These are phyloP conservation scores for Erythrobasidium yunnanense DNA, from an alignment of 768 basidiomycete species.

Conservation along the genomic window DNA sequence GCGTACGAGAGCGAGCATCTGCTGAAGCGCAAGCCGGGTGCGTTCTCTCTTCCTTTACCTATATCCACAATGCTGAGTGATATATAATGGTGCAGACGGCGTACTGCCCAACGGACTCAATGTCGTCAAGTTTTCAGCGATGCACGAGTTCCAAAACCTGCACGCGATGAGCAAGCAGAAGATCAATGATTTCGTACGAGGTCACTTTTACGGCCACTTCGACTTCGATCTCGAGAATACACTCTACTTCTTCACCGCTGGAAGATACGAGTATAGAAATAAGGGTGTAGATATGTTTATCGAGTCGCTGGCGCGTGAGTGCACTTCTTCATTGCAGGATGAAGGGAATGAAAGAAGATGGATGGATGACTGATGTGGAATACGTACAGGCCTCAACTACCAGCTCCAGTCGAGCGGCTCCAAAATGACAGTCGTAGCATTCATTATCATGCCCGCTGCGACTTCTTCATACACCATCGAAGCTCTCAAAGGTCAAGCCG, in stretches of 20 bases:
- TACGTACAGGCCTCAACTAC: slow-evolving; percentile 49
- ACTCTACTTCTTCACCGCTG: slow-evolving; percentile 91
- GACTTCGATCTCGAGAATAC: slow-evolving; percentile 70
- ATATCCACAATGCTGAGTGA: too few relatives aligned
- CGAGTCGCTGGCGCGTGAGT: slow-evolving; percentile 73
- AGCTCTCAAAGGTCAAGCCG: slow-evolving; percentile 91
- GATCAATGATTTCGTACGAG: slow-evolving; percentile 93
- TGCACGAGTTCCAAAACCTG: slow-evolving; percentile 79
- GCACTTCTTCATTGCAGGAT: not conserved
- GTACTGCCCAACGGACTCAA: slow-evolving; percentile 95
- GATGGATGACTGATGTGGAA: not conserved
- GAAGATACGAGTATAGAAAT: slow-evolving; percentile 96
- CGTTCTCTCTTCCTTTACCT: slow-evolving; percentile 11
- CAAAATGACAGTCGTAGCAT: slow-evolving; percentile 79
- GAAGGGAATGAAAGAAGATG: too few relatives aligned
- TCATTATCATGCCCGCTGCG: slow-evolving; percentile 96
- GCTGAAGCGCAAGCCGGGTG: slow-evolving; percentile 75
- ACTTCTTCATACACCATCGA: slow-evolving; percentile 96
- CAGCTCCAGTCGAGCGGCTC: slow-evolving; percentile 56
- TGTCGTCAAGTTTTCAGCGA: slow-evolving; percentile 96
- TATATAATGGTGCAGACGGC: slow-evolving; percentile 58
- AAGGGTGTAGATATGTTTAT: slow-evolving; percentile 99
- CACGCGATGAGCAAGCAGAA: slow-evolving; percentile 90
- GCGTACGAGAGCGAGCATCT: slow-evolving; percentile 94
- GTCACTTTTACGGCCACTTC: slow-evolving; percentile 87